Evolutionary conservation across 2,329 filamentous ascomycete genomes (phyloP), one percentile per base, ranked within the genome.

Genomic region (Dothidotthia symphoricarpi): DNA sequence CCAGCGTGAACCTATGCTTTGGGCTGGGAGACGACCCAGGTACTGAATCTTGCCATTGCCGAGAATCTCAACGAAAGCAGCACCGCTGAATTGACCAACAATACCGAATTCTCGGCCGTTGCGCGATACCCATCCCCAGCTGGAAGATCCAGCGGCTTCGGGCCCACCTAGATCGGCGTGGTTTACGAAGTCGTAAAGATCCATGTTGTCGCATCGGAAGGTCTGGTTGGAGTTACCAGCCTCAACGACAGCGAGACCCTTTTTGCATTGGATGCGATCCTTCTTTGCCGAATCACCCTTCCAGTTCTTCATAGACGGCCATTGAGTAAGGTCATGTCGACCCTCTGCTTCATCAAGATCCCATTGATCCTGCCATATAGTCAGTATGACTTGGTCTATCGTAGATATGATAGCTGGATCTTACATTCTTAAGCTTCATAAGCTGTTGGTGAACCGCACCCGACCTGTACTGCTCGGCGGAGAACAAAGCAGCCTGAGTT

Each of bases 161-260:
- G 51, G 50, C 38, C 71, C 74, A 11, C 76, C 77, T 8, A 81
- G 69, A 24, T 74, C 72, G 8, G 70, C 69, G 45, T 81, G 77
- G 39, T 69, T 72, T 19, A 75, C 60, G 58, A 81, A 80, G 53
- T 76, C 73, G 53, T 78, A 75, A 1, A 78, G 67, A 45, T 80
- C 76, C n/a, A 78, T 68, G 36, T 57, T 57, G 36, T 57, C 45
- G 39, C 53, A 57, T 28, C 53, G 52, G 46, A 52, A 57, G 22
- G 51, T 57, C 42, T 55, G 49, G 36, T 53, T 53, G 6, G 44
- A 45, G 19, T 57, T 55, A 19, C 53, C 53, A 24, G 41, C 27
- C 34, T 57, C 50, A 25, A 47, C 53, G 31, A 55, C 16, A 1
- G 53, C 53, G 16, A 57, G 45, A 16, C 53, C 53, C 15, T 57